Base-by-base conservation (phyloP, 2,329 filamentous ascomycete genomes). In the Elsinoe fawcettii region DNA sequence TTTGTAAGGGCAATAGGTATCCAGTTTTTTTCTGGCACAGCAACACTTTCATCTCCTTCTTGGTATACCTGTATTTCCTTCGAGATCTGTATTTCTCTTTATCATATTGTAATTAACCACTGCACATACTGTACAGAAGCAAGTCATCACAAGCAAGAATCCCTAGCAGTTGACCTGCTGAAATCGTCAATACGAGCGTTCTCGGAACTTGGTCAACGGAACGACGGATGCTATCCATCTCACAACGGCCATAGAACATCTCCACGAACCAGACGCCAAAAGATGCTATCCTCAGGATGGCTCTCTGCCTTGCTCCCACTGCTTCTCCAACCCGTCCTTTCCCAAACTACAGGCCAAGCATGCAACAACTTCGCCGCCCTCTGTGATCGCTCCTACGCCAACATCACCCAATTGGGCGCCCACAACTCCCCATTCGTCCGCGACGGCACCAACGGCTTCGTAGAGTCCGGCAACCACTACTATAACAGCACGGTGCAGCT, bases 281-380 rank as follows among this genome's bases (percentile, higher is more conserved):
- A 12, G 14, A 36, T 36, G 37, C 54, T 41, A 9, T 56, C 54
- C n/a, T 4, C n/a, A 12, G 12, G 39, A 34, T 16, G 18, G 41
- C 32, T 47, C 16, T 34, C 54, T 25, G 25, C 57, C 7, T 25
- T 59, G 47, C 41, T 61, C 12, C 56, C 59, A 12, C 49, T 55
- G 36, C 44, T 58, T 20, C 32, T 57, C n/a, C 51, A 41, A 16
- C 30, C 55, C 8, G 32, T 18, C 30, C 49, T 53, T 8, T 39
- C 55, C 30, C 53, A 55, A 14, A 59, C 49, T 41, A 59, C 49
- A 22, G 54, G 53, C 5, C 49, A 56, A 18, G 59, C 57, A 41
- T 93, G 89, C 80, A 93, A 93, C 74, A 92, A 92, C 76, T 90
- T 86, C 0, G 86, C 87, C 0, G 74, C 77, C 43, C 80, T 93